Conservation (phyloP, 306 rosid species). For the Vigna unguiculata region DNA sequence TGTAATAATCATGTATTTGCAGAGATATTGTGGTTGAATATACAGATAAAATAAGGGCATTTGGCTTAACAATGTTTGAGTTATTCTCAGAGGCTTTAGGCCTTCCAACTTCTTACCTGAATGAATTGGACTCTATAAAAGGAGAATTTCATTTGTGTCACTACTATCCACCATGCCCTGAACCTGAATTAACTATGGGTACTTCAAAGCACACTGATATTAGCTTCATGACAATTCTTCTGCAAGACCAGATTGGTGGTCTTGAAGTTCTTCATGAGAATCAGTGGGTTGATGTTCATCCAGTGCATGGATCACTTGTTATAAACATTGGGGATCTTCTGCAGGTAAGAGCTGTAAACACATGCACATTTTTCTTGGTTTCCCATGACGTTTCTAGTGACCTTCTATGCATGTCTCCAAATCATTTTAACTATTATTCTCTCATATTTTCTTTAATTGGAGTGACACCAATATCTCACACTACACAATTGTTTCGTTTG, state of each 20-base stretch:
- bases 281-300: slow-evolving; percentile 44
- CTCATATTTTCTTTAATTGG: neutral
- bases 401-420: neutral
- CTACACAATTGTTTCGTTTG: too few species aligned
- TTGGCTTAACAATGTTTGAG: slow-evolving; percentile 42
- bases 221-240: slow-evolving; percentile 51
- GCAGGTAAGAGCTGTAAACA: slow-evolving; percentile 10
- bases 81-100: slow-evolving; percentile 51
- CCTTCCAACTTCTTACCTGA: slow-evolving; percentile 35
- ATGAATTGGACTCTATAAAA: slow-evolving; percentile 9
- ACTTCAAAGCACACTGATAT: slow-evolving; percentile 43
- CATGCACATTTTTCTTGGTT: neutral
- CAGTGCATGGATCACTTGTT: slow-evolving; percentile 34
- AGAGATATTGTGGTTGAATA: slow-evolving; percentile 51
- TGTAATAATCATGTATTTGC: neutral
- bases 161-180: slow-evolving; percentile 52
- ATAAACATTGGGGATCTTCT: slow-evolving; percentile 50
- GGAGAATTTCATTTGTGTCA: slow-evolving; percentile 27
- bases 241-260: slow-evolving; percentile 60
- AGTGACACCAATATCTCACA: neutral
- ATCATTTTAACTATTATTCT: neutral
- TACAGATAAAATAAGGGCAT: slow-evolving; percentile 40
- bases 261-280: slow-evolving; percentile 52
- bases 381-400: neutral
- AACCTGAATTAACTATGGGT: slow-evolving; percentile 52